A percentile compares a stretch with the other conserved stretches of the same genome.
Conservation (phyloP, 1,284 basidiomycete genomes). For the Tausonia pullulans region DNA sequence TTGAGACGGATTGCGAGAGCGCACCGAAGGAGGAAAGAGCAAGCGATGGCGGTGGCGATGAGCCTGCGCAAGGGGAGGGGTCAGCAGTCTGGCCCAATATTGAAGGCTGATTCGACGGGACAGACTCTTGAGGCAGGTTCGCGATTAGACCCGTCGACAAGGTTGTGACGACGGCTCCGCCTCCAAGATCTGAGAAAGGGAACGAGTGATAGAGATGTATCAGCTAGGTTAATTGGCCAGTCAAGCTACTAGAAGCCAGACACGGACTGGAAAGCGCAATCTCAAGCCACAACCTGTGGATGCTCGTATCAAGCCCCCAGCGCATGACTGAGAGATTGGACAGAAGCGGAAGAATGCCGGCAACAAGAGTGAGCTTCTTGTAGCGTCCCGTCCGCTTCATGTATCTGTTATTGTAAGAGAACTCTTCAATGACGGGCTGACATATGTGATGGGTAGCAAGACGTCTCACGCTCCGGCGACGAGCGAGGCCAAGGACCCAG, state of each 20-base stretch:
- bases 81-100: no score
- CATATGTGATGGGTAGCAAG: neutral
- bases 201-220: neutral
- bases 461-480: conserved; percentile 25
- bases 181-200: neutral
- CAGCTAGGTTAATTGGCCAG: neutral
- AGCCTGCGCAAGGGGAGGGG: conserved; percentile 17
- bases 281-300: conserved; percentile 23
- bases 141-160: conserved; percentile 23
- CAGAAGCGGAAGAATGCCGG: conserved; percentile 22
- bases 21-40: conserved; percentile 25
- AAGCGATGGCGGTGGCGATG: conserved; percentile 25
- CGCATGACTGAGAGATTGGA: conserved; percentile 21
- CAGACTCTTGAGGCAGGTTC: conserved; percentile 9
- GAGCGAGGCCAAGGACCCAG: conserved; percentile 21
- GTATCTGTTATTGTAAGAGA: neutral
- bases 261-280: conserved; percentile 22
- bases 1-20: conserved; percentile 12
- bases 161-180: conserved; percentile 15
- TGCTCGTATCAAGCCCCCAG: conserved; percentile 22
- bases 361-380: conserved; percentile 23
- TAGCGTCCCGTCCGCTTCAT: conserved; percentile 23
- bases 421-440: neutral
- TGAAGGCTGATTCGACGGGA: conserved; percentile 3
- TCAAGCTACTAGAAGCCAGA: no score